Conservation (phyloP, 108 stramenopile genomes). For the Pelagomonas calceolata region DNA sequence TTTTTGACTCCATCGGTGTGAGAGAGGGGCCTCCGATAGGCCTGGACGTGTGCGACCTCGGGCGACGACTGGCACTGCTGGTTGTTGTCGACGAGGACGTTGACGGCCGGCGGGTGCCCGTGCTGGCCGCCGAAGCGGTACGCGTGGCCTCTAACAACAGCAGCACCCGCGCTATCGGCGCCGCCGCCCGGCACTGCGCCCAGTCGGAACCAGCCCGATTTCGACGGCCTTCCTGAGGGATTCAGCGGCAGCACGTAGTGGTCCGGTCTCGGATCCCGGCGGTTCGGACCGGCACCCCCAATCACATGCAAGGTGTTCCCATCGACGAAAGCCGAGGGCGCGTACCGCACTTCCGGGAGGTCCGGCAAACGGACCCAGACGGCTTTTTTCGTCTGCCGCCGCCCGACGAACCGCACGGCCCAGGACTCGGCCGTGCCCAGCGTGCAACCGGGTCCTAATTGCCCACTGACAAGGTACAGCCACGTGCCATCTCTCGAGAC, state of each 20-base stretch:
- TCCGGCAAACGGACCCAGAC: neutral
- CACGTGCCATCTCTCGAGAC: neutral
- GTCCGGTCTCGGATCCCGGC: neutral
- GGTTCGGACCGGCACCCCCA: neutral
- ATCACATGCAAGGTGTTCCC: neutral
- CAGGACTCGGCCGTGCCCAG: neutral
- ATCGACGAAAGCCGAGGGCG: neutral
- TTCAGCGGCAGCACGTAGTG: neutral
- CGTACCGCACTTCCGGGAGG: neutral
- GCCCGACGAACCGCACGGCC: neutral
- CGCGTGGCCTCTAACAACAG: neutral
- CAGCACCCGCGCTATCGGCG: neutral
- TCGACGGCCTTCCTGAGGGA: neutral
- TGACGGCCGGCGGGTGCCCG: neutral
- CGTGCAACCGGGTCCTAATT: neutral
- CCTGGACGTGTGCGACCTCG: neutral
- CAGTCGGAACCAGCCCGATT: neutral
- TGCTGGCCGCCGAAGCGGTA: neutral
- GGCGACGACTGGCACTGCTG: neutral
- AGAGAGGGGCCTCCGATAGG: neutral
- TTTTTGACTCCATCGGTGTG: neutral
- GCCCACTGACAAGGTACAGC: neutral
- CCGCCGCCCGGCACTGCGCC: neutral
- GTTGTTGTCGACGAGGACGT: conserved; percentile 1
- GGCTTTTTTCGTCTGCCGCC: neutral